Evolutionary conservation across 208 protist genomes (phyloP).

Genomic region (Leishmania lainsoni): DNA sequence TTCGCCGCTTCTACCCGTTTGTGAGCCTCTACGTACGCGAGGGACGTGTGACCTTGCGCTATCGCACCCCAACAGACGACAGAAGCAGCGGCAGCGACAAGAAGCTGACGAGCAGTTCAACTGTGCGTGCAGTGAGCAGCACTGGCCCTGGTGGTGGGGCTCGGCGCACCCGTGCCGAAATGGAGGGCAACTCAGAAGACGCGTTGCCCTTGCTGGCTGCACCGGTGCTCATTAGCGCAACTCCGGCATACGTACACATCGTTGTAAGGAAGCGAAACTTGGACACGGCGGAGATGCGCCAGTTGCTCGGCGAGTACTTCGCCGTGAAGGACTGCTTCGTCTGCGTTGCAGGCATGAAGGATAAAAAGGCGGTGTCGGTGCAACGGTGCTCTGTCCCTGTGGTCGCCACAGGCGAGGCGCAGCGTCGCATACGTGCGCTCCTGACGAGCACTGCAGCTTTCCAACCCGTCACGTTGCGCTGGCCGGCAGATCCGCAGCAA

Average conservation of each 20-base stretch:
- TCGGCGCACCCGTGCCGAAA: background rate
- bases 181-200: background rate
- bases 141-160: background rate
- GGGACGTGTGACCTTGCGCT: conserved; percentile 40
- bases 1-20: conserved; percentile 68
- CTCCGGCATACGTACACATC: conserved; percentile 37
- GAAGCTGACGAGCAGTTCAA: background rate
- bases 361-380: conserved; percentile 88
- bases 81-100: background rate
- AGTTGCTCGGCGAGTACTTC: conserved; percentile 57
- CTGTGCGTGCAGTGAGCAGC: background rate
- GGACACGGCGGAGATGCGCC: conserved; percentile 78
- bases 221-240: background rate
- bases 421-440: background rate
- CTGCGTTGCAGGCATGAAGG: conserved; percentile 92
- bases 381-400: conserved; percentile 79
- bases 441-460: conserved; percentile 1
- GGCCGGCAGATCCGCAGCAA: conserved; percentile 39
- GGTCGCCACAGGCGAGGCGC: conserved; percentile 1
- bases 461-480: conserved; percentile 30
- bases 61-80: background rate
- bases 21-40: conserved; percentile 58
- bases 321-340: conserved; percentile 45
- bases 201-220: background rate
- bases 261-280: conserved; percentile 83